Percentiles rank a stretch among this genome's conserved stretches.
Evolutionary conservation across 495 filamentous ascomycete genomes (phyloP).

Genomic region (Penicillium paradoxum): DNA sequence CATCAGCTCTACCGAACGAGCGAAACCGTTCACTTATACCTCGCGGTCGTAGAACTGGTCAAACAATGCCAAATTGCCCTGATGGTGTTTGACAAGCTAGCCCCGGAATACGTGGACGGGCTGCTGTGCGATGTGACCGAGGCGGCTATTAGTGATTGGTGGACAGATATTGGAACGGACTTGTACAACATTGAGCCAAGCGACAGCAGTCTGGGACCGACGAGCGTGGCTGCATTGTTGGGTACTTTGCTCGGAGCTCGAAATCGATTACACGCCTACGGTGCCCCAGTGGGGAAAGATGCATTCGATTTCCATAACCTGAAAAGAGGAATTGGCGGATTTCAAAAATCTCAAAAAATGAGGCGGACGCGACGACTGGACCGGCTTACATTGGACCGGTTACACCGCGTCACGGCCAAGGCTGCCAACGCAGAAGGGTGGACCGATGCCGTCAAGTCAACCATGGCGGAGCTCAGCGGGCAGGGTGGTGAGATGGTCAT

Average conservation of each 20-base stretch:
- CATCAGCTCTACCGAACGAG: conserved; percentile 82
- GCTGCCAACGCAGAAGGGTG: conserved; percentile 77
- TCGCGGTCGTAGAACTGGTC: conserved; percentile 80
- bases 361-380: conserved; percentile 73
- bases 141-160: conserved; percentile 88
- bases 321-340: conserved; percentile 77
- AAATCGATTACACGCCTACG: conserved; percentile 76
- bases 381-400: conserved; percentile 70
- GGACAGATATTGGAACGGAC: conserved; percentile 88
- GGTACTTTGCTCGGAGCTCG: conserved; percentile 85
- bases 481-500: conserved; percentile 92
- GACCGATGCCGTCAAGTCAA: conserved; percentile 90
- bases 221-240: conserved; percentile 82
- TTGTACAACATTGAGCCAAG: conserved; percentile 86
- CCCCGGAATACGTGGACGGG: conserved; percentile 87
- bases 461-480: conserved; percentile 89
- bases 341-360: conserved; percentile 86
- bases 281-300: conserved; percentile 85
- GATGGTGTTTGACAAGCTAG: conserved; percentile 79
- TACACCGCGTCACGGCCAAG: conserved; percentile 81
- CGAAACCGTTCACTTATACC: conserved; percentile 70
- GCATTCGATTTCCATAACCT: conserved; percentile 78
- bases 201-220: conserved; percentile 87
- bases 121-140: conserved; percentile 92
- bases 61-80: conserved; percentile 89